phyloP scores from a whole-genome alignment of 2,329 filamentous ascomycete genomes.

The Chaetomium strumarium region DNA sequence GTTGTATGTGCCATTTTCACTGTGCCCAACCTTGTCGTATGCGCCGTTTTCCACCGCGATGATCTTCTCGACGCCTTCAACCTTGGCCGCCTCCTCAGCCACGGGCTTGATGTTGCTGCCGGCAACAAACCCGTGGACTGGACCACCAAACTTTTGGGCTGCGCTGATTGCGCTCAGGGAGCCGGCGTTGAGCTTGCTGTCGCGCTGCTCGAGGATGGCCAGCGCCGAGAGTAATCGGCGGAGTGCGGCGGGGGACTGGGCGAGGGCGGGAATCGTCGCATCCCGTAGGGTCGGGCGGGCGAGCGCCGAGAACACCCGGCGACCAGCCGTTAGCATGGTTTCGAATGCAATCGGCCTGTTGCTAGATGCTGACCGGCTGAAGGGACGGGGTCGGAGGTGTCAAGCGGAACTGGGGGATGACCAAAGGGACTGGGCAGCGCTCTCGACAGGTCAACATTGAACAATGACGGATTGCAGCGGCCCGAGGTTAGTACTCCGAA shows the following conservation, averaged over 20 bases:
- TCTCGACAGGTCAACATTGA: conserved; percentile 3
- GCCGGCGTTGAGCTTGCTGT: conserved; percentile 76
- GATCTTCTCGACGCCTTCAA: conserved; percentile 86
- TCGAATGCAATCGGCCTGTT: conserved; percentile 16
- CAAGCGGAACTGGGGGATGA: not conserved
- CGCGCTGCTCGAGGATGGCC: conserved; percentile 85
- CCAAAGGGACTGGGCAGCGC: not conserved
- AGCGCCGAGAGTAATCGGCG: conserved; percentile 77
- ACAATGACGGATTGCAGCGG: conserved; percentile 28
- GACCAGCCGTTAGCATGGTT: conserved; percentile 25
- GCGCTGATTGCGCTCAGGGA: conserved; percentile 83
- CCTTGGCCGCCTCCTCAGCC: conserved; percentile 80
- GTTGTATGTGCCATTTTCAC: not conserved
- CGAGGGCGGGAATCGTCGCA: conserved; percentile 11
- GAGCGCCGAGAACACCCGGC: conserved; percentile 31
- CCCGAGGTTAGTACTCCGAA: conserved; percentile 25
- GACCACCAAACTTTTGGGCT: conserved; percentile 77
- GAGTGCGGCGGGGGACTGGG: conserved; percentile 44
- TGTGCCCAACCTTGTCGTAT: conserved; percentile 78
- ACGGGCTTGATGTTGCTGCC: conserved; percentile 69
- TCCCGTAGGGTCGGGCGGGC: conserved; percentile 20
- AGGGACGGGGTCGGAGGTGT: not conserved
- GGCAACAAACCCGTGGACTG: conserved; percentile 81
- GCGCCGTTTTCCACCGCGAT: conserved; percentile 80
- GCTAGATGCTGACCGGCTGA: not conserved